These are phyloP conservation scores for Paramecium octaurelia DNA, from an alignment of 73 alveolate species.

Conservation along the genomic window DNA sequence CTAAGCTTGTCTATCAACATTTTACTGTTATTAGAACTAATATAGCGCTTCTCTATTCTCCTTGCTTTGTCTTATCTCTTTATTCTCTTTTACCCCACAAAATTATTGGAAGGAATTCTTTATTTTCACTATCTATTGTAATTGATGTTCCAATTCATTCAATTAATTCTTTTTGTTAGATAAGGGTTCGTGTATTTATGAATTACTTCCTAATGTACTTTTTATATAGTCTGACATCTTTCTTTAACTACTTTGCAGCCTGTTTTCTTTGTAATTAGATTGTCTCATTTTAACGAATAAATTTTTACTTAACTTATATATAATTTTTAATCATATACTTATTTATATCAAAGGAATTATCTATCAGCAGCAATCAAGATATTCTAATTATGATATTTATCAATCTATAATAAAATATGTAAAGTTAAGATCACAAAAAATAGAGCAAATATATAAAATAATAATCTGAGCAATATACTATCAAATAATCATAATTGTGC, in stretches of 20 bases:
- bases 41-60: background rate
- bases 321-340: background rate
- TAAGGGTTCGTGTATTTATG: background rate
- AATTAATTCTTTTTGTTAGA: background rate
- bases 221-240: background rate
- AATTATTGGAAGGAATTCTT: background rate
- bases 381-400: no score
- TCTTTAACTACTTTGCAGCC: background rate
- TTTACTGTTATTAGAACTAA: background rate
- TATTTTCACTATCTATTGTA: background rate
- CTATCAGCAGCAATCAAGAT: no score
- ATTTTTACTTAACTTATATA: background rate
- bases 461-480: background rate
- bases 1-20: background rate
- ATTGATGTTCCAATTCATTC: background rate
- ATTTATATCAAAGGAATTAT: background rate
- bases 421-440: no score
- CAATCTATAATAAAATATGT: background rate
- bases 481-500: background rate
- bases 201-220: background rate
- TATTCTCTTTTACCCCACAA: background rate
- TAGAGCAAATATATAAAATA: background rate
- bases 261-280: background rate
- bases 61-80: background rate
- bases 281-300: constrained; percentile 1